phyloP scores from a whole-genome alignment of 2,329 filamentous ascomycete species.

The Cladosporium sphaerospermum region DNA sequence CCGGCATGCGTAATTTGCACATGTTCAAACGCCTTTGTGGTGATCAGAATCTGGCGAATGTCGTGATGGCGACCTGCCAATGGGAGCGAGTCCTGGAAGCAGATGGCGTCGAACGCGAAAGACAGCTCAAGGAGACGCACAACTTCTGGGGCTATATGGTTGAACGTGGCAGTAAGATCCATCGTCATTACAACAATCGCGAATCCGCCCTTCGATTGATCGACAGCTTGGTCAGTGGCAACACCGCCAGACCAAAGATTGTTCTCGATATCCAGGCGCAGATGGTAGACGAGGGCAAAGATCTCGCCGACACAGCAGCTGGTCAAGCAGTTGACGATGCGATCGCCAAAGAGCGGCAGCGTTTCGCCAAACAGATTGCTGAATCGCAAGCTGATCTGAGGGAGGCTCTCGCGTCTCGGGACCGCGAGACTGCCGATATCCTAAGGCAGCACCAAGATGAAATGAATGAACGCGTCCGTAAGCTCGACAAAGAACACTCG shows the following conservation, averaged over 20 bases:
- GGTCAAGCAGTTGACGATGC: constrained; percentile 8
- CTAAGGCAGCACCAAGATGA: constrained; percentile 7
- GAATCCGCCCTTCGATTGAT: constrained; percentile 19
- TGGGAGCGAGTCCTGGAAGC: constrained; percentile 30
- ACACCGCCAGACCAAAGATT: not conserved
- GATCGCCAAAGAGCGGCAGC: constrained; percentile 1
- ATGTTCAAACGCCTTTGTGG: constrained; percentile 44
- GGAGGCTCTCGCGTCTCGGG: constrained; percentile 4
- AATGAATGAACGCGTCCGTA: constrained; percentile 10
- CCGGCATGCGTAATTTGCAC: constrained; percentile 35
- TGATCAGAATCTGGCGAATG: constrained; percentile 34
- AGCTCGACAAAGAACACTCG: constrained; percentile 9
- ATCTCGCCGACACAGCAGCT: constrained; percentile 17
- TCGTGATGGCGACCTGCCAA: constrained; percentile 40
- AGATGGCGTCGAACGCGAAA: constrained; percentile 17
- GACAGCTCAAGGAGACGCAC: constrained; percentile 18
- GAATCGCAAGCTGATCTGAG: constrained; percentile 4
- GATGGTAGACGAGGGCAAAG: constrained; percentile 20
- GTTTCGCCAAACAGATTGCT: constrained; percentile 6
- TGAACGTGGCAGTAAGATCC: constrained; percentile 13
- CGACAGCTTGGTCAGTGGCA: constrained; percentile 8
- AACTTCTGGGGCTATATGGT: constrained; percentile 22
- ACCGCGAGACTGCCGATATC: constrained; percentile 6
- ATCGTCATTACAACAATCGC: constrained; percentile 12
- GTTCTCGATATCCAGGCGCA: constrained; percentile 20